Evolutionary conservation across 2,329 filamentous ascomycete species (phyloP), one percentile per base, ranked within the genome.

Genomic region (Ophiosphaerella herpotricha): DNA sequence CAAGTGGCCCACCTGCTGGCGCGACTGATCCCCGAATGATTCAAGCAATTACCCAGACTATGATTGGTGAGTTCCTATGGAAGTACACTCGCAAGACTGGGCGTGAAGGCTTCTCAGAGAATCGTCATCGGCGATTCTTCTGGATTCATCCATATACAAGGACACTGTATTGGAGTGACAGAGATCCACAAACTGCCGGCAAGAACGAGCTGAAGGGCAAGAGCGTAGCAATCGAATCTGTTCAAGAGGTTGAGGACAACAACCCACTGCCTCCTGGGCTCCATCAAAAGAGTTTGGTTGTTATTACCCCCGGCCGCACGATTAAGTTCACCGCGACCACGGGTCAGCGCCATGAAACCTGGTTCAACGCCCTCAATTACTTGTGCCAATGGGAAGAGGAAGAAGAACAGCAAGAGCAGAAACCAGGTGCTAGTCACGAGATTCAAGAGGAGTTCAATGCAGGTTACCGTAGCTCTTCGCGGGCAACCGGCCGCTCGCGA

Each of bases 61-160:
- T 99, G 94, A 97, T 99, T 68, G 94, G 94, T 48, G 94, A 99
- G 73, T 97, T 93, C 73, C 80, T 99, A 35, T 99, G 94, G 94
- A 99, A 99, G 74, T 99, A 99, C 75, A 99, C 94, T 0, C 88
- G 94, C 65, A 96, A 94, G 77, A 82, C 92, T 52, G 92, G 91
- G n/a, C 87, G 93, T 21, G 89, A 86, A 46, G 89, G 91, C 56
- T 85, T 96, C 75, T 97, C 92, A 0, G 88, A 87, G 62, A 96
- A 92, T 48, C 85, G 94, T 44, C 94, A 99, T 74, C 85, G 90
- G 54, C 87, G 94, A 29, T 99, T 97, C 80, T 99, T 99, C 82
- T 99, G 94, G 94, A 90, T 99, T 18, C 94, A 99, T 70, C 94
- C 94, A 0, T 99, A 97, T 75, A 99, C 93, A 3, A 85, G 92